phyloP scores from a whole-genome alignment of 2,329 filamentous ascomycete genomes.

The Xylaria sp. region DNA sequence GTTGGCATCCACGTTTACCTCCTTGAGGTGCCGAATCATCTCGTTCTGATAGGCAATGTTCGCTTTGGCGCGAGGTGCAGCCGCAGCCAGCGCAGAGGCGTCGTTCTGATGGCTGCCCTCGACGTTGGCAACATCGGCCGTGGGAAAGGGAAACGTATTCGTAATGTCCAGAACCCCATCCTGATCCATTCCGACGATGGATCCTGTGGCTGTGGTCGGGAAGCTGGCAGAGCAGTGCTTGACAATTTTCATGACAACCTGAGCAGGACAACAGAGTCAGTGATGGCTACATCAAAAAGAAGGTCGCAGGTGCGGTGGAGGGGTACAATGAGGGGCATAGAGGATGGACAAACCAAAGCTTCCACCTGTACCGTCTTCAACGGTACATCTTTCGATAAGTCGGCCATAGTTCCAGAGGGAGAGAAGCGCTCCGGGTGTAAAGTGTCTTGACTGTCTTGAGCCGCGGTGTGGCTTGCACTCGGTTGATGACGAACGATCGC shows the following conservation, averaged over 20 bases:
- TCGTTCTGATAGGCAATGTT: conserved; percentile 91
- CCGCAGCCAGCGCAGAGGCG: conserved; percentile 80
- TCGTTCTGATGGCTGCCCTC: conserved; percentile 78
- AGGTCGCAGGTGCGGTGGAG: conserved; percentile 23
- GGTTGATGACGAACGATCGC: conserved; percentile 35
- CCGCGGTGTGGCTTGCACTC: conserved; percentile 29
- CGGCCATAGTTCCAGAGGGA: conserved; percentile 62
- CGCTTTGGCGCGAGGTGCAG: conserved; percentile 90
- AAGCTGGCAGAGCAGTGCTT: conserved; percentile 92
- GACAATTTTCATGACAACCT: conserved; percentile 98
- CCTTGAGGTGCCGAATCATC: conserved; percentile 96
- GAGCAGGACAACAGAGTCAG: conserved; percentile 34
- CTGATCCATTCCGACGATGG: conserved; percentile 92
- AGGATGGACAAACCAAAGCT: conserved; percentile 77
- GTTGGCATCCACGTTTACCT: conserved; percentile 98
- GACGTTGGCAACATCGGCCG: conserved; percentile 75
- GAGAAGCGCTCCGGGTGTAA: conserved; percentile 5
- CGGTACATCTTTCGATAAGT: conserved; percentile 72
- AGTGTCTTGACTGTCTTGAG: conserved; percentile 12
- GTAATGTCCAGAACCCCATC: conserved; percentile 86
- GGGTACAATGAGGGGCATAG: conserved; percentile 45
- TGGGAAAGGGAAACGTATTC: conserved; percentile 94
- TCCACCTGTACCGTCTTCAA: conserved; percentile 93
- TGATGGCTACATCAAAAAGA: conserved; percentile 8
- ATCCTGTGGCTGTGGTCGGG: conserved; percentile 89